Conservation (phyloP, 352 stramenopile species). For the Globisporangium cylindrosporum region DNA sequence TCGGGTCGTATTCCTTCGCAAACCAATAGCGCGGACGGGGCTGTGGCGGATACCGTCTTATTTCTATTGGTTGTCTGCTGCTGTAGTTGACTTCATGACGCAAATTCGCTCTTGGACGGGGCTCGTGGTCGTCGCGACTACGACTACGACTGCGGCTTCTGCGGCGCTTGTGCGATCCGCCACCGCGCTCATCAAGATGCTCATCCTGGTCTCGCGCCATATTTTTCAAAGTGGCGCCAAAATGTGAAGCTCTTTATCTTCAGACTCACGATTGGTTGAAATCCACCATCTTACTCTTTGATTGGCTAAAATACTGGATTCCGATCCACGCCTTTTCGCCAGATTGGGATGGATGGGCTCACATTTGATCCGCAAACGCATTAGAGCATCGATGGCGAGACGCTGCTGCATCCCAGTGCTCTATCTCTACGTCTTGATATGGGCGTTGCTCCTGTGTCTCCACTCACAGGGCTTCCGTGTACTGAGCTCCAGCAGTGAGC, state of each 20-base stretch:
- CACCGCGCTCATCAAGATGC: too few species aligned
- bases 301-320: neutral
- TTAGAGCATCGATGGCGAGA: neutral
- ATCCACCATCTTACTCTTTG: neutral
- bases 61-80: neutral
- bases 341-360: neutral
- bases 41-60: neutral
- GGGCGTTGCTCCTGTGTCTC: neutral
- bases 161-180: conserved; percentile 8
- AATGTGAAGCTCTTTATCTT: neutral
- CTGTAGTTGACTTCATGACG: neutral
- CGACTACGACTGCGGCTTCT: conserved; percentile 10
- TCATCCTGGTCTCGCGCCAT: conserved; percentile 8
- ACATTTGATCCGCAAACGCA: neutral
- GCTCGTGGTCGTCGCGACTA: neutral
- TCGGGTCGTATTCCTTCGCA: conserved; percentile 60
- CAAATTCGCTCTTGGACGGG: neutral
- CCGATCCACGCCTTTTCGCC: conserved; percentile 9
- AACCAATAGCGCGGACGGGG: conserved; percentile 43
- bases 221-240: neutral
- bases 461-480: conserved; percentile 28
- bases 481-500: conserved; percentile 33
- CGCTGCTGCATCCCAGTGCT: neutral
- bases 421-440: neutral
- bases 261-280: neutral